These are phyloP conservation scores for Blastocystis sp. DNA, from an alignment of 352 stramenopile genomes.

Conservation along the genomic window DNA sequence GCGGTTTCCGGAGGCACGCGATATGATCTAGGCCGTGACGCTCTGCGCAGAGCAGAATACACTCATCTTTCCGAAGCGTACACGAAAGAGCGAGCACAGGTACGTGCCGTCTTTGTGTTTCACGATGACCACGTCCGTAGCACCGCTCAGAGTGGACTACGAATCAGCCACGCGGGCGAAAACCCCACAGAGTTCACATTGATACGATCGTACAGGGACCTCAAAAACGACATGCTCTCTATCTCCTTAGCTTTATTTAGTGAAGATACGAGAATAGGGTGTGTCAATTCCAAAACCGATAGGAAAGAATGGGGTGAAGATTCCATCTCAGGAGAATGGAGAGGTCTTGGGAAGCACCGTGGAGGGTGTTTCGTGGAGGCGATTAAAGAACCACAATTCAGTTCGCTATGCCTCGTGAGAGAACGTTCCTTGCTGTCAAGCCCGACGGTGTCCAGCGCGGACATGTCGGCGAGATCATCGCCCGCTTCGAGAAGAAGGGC, in stretches of 20 bases:
- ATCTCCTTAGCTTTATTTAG: too few species aligned
- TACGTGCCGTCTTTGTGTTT: constrained; percentile 43
- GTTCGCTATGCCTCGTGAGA: constrained; percentile 73
- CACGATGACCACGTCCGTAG: constrained; percentile 57
- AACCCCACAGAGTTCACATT: constrained; percentile 52
- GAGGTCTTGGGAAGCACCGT: too few species aligned
- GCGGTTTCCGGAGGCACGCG: constrained; percentile 47
- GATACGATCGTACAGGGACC: constrained; percentile 49
- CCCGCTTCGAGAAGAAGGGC: constrained; percentile 92
- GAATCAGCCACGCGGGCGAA: neutral
- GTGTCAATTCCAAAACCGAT: too few species aligned
- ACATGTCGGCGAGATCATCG: constrained; percentile 90
- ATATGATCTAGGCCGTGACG: constrained; percentile 19
- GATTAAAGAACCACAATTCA: neutral
- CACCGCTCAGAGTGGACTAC: constrained; percentile 51
- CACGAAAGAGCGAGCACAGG: constrained; percentile 55
- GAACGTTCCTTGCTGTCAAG: constrained; percentile 79
- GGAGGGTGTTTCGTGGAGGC: neutral
- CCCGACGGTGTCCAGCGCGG: constrained; percentile 91
- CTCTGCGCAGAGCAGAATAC: neutral
- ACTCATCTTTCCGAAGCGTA: constrained; percentile 65
- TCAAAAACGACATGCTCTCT: constrained; percentile 43
- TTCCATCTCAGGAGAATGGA: too few species aligned
- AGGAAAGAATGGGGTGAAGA: too few species aligned
- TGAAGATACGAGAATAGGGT: too few species aligned